Evolutionary conservation across 345 rosid species (phyloP), one percentile per base, ranked within the genome.

Genomic region (Hibiscus trionum): DNA sequence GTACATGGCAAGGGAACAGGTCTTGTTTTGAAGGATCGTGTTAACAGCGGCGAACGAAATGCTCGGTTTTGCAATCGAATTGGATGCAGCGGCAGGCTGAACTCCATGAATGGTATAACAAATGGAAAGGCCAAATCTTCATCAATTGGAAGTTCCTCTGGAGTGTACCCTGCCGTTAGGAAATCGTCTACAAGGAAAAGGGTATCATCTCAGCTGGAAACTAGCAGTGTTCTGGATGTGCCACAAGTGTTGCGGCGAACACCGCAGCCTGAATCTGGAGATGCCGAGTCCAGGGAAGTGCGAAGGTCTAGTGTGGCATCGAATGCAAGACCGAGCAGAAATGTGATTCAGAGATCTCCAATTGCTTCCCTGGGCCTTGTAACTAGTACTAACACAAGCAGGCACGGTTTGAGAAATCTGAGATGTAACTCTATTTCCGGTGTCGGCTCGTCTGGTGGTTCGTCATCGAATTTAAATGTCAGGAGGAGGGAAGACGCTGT

Each of bases 51-150:
- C 75, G 89, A 86, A 53, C 89, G 68, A 55, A 87, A 85, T 71
- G 81, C 83, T 70, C 93, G 87, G 69, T 71, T 80, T 69, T 86
- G 87, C 78, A 86, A 79, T 76, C 86, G 93, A 46, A 78, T 83
- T 42, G 90, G 95, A 72, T 87, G 93, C 74, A 83, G 80, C 53
- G 87, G 85, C 72, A 85, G 84, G 75, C 77, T 74, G 69, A 88
- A 88, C 69, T 69, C 92, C 29, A 72, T 67, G 47, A 88, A 81
- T 78, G 83, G 82, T 55, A 74, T 83, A 14, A 85, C 85, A 37
- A 74, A 78, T 72, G 81, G 79, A 37, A 88, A 84, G 71, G 80
- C 86, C 73, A 90, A 86, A 74, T 79, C 87, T 76, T 82, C 77
- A 39, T 76, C 90, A 7, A 84, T 76, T 62, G 58, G 58, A n/a